phyloP scores from a whole-genome alignment of 2,329 filamentous ascomycete genomes.

The Dactylonectria macrodidyma region DNA sequence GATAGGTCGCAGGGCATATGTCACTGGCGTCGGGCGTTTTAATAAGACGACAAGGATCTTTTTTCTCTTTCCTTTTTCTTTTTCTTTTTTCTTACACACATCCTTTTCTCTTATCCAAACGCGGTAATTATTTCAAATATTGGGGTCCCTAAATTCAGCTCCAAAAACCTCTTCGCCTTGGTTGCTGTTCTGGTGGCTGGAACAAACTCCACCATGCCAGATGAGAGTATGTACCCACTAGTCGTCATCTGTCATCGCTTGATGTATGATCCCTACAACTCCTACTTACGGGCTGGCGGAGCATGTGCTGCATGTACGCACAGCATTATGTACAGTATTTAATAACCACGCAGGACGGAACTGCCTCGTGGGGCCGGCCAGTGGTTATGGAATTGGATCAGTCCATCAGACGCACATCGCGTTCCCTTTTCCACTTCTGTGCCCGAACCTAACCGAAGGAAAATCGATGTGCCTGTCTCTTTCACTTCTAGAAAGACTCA shows the following conservation, averaged over 20 bases:
- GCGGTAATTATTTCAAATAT: no score
- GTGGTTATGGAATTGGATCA: not conserved
- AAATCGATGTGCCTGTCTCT: not conserved
- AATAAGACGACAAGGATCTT: no score
- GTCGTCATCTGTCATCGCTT: not conserved
- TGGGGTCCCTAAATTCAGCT: not conserved
- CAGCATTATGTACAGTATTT: no score
- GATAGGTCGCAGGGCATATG: no score
- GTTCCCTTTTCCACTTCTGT: not conserved
- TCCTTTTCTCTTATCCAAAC: not conserved
- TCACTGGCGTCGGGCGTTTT: no score
- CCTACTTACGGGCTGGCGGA: not conserved
- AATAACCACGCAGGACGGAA: no score
- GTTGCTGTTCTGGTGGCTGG: not conserved
- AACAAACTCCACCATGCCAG: conserved; percentile 11
- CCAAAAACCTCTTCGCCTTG: not conserved
- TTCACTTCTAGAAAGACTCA: not conserved
- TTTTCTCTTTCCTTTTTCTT: not conserved
- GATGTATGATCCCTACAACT: not conserved
- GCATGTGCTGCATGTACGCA: no score
- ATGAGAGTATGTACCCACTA: conserved; percentile 4
- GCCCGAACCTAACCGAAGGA: not conserved
- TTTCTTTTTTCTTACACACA: not conserved
- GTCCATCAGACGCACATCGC: not conserved
- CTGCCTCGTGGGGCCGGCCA: not conserved